phyloP scores from a whole-genome alignment of 192 early-diverging fungal species.

The Phlyctochytrium bullatum region DNA sequence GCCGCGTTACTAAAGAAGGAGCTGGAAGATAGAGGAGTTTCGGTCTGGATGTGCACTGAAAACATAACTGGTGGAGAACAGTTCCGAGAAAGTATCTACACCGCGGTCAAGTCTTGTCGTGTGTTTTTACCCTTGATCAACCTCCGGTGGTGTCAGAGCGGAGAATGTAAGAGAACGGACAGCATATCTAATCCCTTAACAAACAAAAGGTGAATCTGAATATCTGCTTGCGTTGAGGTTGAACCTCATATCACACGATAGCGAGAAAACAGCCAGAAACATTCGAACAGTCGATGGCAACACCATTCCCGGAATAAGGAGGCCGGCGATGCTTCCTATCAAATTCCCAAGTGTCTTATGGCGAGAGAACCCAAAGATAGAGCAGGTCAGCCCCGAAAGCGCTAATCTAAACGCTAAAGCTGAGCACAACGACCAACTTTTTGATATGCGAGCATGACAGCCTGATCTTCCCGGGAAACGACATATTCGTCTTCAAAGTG shows the following conservation, averaged over 20 bases:
- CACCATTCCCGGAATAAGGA: conserved; percentile 15
- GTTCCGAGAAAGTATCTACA: conserved; percentile 14
- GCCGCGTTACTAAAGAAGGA: conserved; percentile 14
- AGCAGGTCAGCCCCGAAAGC: too few species aligned
- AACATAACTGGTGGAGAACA: conserved; percentile 16
- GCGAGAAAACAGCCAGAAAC: conserved; percentile 5
- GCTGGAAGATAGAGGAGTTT: conserved; percentile 12
- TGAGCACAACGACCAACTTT: conserved; percentile 20
- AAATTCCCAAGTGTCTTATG: conserved; percentile 18
- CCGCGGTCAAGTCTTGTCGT: conserved; percentile 16
- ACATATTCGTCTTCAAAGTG: conserved; percentile 4
- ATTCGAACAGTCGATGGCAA: neutral
- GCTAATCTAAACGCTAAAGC: conserved; percentile 8
- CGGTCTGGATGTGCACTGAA: conserved; percentile 20
- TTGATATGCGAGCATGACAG: conserved; percentile 13
- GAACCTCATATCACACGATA: conserved; percentile 23
- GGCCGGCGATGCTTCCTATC: conserved; percentile 19
- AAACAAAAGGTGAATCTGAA: conserved; percentile 3
- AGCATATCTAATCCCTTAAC: neutral
- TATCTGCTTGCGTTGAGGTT: conserved; percentile 15
- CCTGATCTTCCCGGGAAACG: neutral
- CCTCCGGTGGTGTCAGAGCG: conserved; percentile 11
- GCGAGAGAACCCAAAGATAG: neutral
- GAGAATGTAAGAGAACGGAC: conserved; percentile 17
- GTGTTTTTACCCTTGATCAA: conserved; percentile 20